Percentiles rank a stretch among this genome's conserved stretches.
Evolutionary conservation across 2,329 filamentous ascomycete species (phyloP).

Genomic region (Rutstroemia sp.): DNA sequence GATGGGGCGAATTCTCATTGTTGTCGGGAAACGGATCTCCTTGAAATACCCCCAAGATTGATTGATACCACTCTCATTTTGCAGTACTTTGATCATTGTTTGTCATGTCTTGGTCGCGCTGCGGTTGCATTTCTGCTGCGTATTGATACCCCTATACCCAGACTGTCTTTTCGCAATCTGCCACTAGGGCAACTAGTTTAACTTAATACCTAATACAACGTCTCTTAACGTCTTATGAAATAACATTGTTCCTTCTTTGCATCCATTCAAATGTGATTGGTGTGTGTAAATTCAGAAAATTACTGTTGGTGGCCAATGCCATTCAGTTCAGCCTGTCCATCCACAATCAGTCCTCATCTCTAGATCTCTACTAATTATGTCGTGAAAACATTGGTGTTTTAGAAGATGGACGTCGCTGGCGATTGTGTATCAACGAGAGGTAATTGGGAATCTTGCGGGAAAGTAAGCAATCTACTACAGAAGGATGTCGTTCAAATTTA

Average conservation of each 20-base stretch:
- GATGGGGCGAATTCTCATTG: slow-evolving; percentile 17
- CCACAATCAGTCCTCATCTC: too few relatives aligned
- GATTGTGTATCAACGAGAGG: too few relatives aligned
- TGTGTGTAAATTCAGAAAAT: background rate
- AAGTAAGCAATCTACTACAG: too few relatives aligned
- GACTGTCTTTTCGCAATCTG: slow-evolving; percentile 33
- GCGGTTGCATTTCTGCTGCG: slow-evolving; percentile 27
- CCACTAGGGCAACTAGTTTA: slow-evolving; percentile 30
- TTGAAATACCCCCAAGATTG: slow-evolving; percentile 32
- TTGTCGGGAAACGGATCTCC: slow-evolving; percentile 30
- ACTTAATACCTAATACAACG: slow-evolving; percentile 32
- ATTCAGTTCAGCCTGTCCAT: background rate
- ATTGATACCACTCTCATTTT: slow-evolving; percentile 33
- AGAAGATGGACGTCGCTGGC: too few relatives aligned
- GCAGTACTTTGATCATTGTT: slow-evolving; percentile 26
- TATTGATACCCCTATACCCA: slow-evolving; percentile 35
- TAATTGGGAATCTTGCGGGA: too few relatives aligned
- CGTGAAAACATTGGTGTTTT: too few relatives aligned
- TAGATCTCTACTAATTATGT: too few relatives aligned
- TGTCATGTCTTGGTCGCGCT: slow-evolving; percentile 20
- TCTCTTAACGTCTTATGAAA: slow-evolving; percentile 17
- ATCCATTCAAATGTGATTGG: background rate
- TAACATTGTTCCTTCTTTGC: background rate
- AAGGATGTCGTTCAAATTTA: too few relatives aligned
- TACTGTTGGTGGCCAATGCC: background rate